Base-by-base conservation (phyloP, 805 yeast species). In the Peterozyma toletana region DNA sequence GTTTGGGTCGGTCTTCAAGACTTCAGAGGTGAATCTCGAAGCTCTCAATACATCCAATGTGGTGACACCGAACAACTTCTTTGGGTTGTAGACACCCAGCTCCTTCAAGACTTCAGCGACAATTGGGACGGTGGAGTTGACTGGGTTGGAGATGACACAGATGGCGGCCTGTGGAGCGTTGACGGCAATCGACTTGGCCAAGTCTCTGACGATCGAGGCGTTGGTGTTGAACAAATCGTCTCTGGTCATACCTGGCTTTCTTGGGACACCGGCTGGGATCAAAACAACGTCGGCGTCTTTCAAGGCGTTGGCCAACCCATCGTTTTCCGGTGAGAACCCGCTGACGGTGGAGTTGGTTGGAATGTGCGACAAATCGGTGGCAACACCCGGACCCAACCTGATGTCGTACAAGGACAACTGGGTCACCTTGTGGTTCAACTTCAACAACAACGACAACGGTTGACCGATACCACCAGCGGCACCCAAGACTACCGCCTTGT, bases 161-260 rank as follows among this genome's bases (percentile, higher is more conserved):
- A 89, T 69, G 42, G 86, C 80, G 48, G 96, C 96, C 56, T 86
- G 76, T 62, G 96, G 96, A 53, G 86, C 77, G 66, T 73, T 62
- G 53, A 84, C 86, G 49, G 95, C 96, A 56, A 78, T 78, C 43
- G 89, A 85, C 68, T 82, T 74, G 63, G 96, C 96, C 66, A 90
- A 77, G 67, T 86, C 96, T 64, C 93, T 82, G 51, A 90, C 96
- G 66, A 90, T 90, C 42, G 95, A 83, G 42, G 97, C 97, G 62
- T 90, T 90, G 73, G 95, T 90, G 75, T 86, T 83, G 83, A 90
- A 90, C 59, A 90, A 75, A 64, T 90, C 97, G 66, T 90, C 97
- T 76, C 97, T 86, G 61, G 96, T 87, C 97, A 90, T 90, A 67
- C 97, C 97, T 55, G 97, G 97, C 75, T 89, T 90, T 80, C 95